Evolutionary conservation across 257 asterid species (phyloP), one percentile per base, ranked within the genome.

Genomic region (Ilex asprella): DNA sequence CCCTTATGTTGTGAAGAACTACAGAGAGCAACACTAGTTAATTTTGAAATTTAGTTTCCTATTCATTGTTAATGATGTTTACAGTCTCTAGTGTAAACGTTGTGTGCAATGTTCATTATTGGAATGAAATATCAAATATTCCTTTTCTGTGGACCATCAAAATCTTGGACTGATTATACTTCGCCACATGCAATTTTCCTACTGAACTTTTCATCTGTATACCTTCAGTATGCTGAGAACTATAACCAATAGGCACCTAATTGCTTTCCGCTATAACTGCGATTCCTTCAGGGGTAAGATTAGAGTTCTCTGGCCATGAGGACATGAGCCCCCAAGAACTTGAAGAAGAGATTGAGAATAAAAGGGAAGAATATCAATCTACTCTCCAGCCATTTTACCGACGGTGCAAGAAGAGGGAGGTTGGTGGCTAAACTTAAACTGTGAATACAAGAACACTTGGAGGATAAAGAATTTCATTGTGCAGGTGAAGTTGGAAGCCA

Each of bases 401-500:
- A 12, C 50, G 13, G 50, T 44, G 50, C 50, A 44, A 44, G 50
- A 44, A 44, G 50, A 44, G 13, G 9, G 50, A 44, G 50, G 50
- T 44, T 12, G 13, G 50, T 12, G 27, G 27, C 27, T 21, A 21
- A 44, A 44, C 50, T 44, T 12, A 7, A 8, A 7, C 50, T 44
- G 50, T 44, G 9, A 12, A 8, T 44, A 44, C 50, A 44, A 44
- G 50, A 44, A 7, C 11, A 12, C 13, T 44, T 44, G 11, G 1
- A 7, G 50, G 1, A 7, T 44, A 7, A 44, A 44, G 50, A 44
- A 44, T 44, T 12, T 44, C 50, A n/a, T 7, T 54, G 8, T 63
- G 59, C 58, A 63, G 67, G 67, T 63, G 47, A 63, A 63, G 29
- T 54, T 63, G 47, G 67, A 63, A 16, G 46, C 51, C 32, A 63